These are phyloP conservation scores for Penicillium psychrofluorescens DNA, from an alignment of 495 filamentous ascomycete genomes.

Conservation along the genomic window DNA sequence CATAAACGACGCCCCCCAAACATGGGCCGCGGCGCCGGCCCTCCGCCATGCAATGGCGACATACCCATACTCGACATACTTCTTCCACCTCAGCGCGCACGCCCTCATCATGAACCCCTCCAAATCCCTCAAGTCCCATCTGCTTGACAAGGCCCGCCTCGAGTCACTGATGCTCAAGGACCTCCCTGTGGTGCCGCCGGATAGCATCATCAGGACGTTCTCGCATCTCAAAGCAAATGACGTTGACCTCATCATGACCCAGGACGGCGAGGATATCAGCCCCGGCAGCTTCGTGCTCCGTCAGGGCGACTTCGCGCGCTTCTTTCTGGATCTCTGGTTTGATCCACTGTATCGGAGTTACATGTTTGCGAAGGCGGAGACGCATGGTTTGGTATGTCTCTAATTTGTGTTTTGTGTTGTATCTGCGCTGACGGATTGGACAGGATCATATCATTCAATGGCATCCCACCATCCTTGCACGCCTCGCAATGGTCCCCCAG, in stretches of 20 bases:
- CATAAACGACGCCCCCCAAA: constrained; percentile 54
- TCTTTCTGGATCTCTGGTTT: constrained; percentile 93
- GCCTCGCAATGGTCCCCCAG: constrained; percentile 80
- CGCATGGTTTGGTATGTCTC: constrained; percentile 73
- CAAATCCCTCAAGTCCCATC: constrained; percentile 58
- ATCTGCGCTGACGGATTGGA: constrained; percentile 1
- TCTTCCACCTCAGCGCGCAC: constrained; percentile 80
- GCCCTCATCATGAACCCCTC: constrained; percentile 86
- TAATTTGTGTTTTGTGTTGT: neutral
- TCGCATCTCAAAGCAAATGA: constrained; percentile 65
- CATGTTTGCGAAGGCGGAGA: constrained; percentile 92
- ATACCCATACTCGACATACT: constrained; percentile 63
- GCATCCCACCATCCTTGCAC: constrained; percentile 95
- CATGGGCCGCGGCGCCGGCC: constrained; percentile 81
- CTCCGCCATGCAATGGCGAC: constrained; percentile 81
- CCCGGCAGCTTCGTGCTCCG: constrained; percentile 71
- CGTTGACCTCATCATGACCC: constrained; percentile 77
- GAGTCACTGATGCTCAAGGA: constrained; percentile 80
- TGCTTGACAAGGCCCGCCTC: constrained; percentile 59
- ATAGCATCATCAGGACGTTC: constrained; percentile 96
- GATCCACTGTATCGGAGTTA: constrained; percentile 89
- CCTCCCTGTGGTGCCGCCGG: constrained; percentile 81
- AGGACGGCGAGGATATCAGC: constrained; percentile 75
- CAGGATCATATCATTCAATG: constrained; percentile 92
- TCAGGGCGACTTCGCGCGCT: constrained; percentile 83